Conservation (phyloP, 169 alveolate species). For the Plasmodium blacklocki region DNA sequence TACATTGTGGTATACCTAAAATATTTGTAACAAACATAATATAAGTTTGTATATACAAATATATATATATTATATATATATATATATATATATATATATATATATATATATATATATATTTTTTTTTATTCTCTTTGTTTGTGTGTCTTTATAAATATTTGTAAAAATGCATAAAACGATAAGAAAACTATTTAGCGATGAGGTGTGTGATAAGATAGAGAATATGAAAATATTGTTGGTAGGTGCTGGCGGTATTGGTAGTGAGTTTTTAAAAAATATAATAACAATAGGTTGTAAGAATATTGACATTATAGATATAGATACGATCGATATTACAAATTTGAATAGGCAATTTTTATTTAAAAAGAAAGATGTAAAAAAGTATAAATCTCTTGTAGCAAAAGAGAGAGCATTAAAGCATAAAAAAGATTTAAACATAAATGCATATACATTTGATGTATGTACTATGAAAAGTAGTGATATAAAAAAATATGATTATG, state of each 20-base stretch:
- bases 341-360: conserved; percentile 98
- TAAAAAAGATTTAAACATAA: conserved; percentile 74
- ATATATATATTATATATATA: not conserved
- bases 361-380: conserved; percentile 82
- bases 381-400: conserved; percentile 93
- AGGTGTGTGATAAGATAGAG: conserved; percentile 77
- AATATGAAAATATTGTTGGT: conserved; percentile 88
- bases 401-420: conserved; percentile 83
- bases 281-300: conserved; percentile 93
- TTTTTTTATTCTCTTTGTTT: not conserved
- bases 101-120: not conserved
- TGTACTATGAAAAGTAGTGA: conserved; percentile 89
- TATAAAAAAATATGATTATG: conserved; percentile 89
- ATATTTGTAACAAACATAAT: no score
- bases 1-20: no score
- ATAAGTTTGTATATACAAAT: not conserved
- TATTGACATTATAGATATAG: conserved; percentile 96
- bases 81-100: conserved; percentile 13
- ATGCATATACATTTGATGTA: conserved; percentile 84
- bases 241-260: conserved; percentile 99
- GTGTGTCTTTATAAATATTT: not conserved
- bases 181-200: conserved; percentile 73
- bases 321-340: conserved; percentile 96
- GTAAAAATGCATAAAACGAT: conserved; percentile 19
- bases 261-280: conserved; percentile 97